Evolutionary conservation across 345 rosid species (phyloP).

Genomic region (Litchi chinensis): DNA sequence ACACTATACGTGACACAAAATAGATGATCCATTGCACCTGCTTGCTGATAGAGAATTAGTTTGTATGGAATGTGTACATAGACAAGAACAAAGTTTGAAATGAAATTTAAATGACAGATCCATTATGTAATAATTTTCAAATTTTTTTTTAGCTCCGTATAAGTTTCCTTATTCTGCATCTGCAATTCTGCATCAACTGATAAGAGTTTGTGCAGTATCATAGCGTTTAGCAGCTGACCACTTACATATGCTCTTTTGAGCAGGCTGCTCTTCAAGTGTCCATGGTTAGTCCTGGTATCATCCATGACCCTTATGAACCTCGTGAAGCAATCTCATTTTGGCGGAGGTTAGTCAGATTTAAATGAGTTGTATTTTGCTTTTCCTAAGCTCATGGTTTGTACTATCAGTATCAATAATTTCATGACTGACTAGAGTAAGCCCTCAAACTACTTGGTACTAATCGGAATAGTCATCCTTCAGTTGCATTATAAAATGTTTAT

Average conservation of each 20-base stretch:
- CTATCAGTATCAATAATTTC: neutral
- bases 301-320: conserved; percentile 78
- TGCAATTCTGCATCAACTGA: neutral
- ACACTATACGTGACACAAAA: neutral
- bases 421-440: neutral
- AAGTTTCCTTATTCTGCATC: neutral
- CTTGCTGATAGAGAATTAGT: neutral
- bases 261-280: conserved; percentile 74
- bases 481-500: conserved; percentile 6
- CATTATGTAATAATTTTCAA: neutral
- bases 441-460: conserved; percentile 2
- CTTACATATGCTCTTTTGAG: conserved; percentile 27
- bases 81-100: neutral
- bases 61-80: neutral
- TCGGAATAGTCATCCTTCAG: neutral
- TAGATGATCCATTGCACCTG: neutral
- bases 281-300: conserved; percentile 86
- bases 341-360: conserved; percentile 59
- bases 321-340: conserved; percentile 73
- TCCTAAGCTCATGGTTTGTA: conserved; percentile 10
- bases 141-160: neutral
- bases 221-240: conserved; percentile 5
- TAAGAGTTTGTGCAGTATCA: neutral
- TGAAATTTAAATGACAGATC: neutral
- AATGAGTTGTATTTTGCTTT: conserved; percentile 3